Conservation (phyloP, 371 early-diverging fungal genomes). For the Mucor racemosus region DNA sequence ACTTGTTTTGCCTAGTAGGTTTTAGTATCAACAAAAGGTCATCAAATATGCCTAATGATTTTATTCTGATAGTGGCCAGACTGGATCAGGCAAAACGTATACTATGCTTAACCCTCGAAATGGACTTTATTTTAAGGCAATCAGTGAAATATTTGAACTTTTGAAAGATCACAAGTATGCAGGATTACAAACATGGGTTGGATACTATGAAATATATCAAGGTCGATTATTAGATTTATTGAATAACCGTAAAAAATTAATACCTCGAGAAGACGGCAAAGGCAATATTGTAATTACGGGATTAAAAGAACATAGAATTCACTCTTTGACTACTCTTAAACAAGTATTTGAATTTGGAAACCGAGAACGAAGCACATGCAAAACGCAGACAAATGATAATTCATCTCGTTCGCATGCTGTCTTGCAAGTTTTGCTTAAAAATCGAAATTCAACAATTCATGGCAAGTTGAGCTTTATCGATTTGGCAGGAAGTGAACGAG, state of each 20-base stretch:
- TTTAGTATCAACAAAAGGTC: background rate
- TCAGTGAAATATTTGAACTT: constrained; percentile 84
- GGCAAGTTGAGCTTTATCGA: constrained; percentile 98
- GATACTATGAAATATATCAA: constrained; percentile 98
- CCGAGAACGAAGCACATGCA: constrained; percentile 86
- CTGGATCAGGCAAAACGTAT: constrained; percentile 97
- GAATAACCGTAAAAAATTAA: constrained; percentile 82
- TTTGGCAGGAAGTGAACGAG: constrained; percentile 98
- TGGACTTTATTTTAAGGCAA: constrained; percentile 92
- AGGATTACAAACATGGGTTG: constrained; percentile 79
- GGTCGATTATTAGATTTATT: constrained; percentile 93
- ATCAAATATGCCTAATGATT: background rate
- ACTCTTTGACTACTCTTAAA: constrained; percentile 78
- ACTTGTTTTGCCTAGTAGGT: constrained; percentile 95
- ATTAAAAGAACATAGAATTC: constrained; percentile 81
- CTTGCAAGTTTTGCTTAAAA: constrained; percentile 83
- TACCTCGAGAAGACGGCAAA: constrained; percentile 94
- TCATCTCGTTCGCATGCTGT: constrained; percentile 98
- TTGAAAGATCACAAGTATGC: constrained; percentile 67
- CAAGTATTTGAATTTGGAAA: constrained; percentile 93
- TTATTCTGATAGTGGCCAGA: constrained; percentile 84
- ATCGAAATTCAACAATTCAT: constrained; percentile 50
- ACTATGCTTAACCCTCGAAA: constrained; percentile 93
- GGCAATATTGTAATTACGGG: constrained; percentile 90
- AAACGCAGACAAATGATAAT: constrained; percentile 93